Evolutionary conservation across 2,329 filamentous ascomycete species (phyloP), one percentile per base, ranked within the genome.

Genomic region (Cercospora sp.): DNA sequence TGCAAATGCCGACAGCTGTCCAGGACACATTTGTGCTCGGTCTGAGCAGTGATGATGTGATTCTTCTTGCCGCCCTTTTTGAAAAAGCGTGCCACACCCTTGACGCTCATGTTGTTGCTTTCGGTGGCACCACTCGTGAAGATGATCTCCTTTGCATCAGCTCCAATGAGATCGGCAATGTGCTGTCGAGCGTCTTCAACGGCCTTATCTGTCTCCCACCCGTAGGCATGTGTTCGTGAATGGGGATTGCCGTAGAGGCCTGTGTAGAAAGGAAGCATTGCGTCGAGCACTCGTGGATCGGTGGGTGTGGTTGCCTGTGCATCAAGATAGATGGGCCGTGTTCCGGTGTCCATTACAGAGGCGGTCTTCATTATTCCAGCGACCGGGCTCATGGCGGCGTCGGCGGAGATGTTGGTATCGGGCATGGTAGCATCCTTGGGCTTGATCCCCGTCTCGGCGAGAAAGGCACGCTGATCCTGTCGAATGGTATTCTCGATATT

Each of bases 51-150:
- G 80, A 99, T 93, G 77, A 99, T 94, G 81, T 99, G 95, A 83
- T 91, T 97, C 89, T 98, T 98, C 88, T 97, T 97, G 75, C 93
- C 94, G 2, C 88, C 89, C 67, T 92, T 89, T 73, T 93, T 93
- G 79, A 97, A 97, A 83, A 99, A 99, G 71, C 94, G 88, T 20
- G 95, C 94, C 8, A 99, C 94, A 71, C 95, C 95, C 83, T 99
- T 99, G 83, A 99, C 93, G 81, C 93, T 97, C 95, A 99, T 99
- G 77, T 99, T 99, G 82, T 99, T 99, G 79, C 93, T 97, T 84
- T 99, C 95, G 0, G 95, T 99, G 16, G 95, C 95, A 65, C 95
- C 95, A 76, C 94, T 97, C 6, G 95, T 99, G 82, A 99, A 98
- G 75, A 99, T 96, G 73, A 99, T 98, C 79, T 99, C 95, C 82